phyloP scores from a whole-genome alignment of 2,329 filamentous ascomycete genomes.

The Teratosphaeria destructans region DNA sequence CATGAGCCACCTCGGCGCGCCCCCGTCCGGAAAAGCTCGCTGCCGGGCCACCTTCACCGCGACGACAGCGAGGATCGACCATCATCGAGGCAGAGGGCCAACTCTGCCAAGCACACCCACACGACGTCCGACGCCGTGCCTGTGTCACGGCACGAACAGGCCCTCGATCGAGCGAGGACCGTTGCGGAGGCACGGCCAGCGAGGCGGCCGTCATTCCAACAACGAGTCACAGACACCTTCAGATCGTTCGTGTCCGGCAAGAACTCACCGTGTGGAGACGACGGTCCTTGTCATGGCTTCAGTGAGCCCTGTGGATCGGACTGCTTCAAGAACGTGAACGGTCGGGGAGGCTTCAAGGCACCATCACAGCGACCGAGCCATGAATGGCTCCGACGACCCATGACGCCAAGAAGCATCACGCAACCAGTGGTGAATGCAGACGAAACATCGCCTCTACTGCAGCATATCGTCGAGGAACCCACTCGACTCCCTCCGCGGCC shows the following conservation, averaged over 20 bases:
- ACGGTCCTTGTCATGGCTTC: slow-evolving; percentile 51
- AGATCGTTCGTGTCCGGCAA: slow-evolving; percentile 36
- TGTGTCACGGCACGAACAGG: not conserved
- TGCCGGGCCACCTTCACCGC: slow-evolving; percentile 8
- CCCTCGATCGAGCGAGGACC: not conserved
- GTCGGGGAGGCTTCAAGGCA: slow-evolving; percentile 23
- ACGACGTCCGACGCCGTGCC: not conserved
- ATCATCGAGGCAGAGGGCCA: not conserved
- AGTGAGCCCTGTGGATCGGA: slow-evolving; percentile 52
- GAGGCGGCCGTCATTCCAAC: slow-evolving; percentile 31
- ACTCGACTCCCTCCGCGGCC: slow-evolving; percentile 1
- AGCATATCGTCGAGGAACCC: slow-evolving; percentile 12
- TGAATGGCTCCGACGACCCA: slow-evolving; percentile 11
- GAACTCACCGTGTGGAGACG: slow-evolving; percentile 41
- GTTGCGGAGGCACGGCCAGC: not conserved
- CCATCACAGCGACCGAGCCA: slow-evolving; percentile 12
- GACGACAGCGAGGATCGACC: slow-evolving; percentile 4
- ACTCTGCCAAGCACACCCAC: not conserved
- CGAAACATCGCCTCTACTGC: slow-evolving; percentile 22
- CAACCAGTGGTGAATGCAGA: slow-evolving; percentile 7
- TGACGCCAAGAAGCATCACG: slow-evolving; percentile 12
- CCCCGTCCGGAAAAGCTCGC: slow-evolving; percentile 9
- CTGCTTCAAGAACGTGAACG: slow-evolving; percentile 44
- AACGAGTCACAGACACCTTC: slow-evolving; percentile 33
- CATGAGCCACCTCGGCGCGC: slow-evolving; percentile 9